Base-by-base conservation (phyloP, 257 asterid genomes). In the Ilex aquifolium region DNA sequence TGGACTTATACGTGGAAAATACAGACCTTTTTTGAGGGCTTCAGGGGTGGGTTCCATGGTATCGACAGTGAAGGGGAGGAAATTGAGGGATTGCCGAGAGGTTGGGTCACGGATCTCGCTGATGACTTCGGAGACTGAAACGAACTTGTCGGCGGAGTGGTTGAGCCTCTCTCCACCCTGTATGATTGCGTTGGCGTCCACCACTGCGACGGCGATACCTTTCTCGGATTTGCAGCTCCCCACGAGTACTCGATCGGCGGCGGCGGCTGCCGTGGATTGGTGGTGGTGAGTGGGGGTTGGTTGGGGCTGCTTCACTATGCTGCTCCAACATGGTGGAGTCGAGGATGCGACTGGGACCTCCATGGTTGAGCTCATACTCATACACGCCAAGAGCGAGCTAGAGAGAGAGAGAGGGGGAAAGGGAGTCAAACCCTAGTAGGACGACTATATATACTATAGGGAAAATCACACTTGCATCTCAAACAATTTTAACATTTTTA, bases 181-280 rank as follows among this genome's bases (percentile, higher is more conserved):
- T 32, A 93, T 93, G 65, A 93, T 76, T 58, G 96, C 96, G 76
- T 90, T 93, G 59, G 97, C 97, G 55, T 93, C 99, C 32, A 93
- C 95, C 31, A 93, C 92, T 11, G 97, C 97, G 59, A 93, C 92
- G 0, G 89, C 81, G 48, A 93, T 84, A 21, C 98, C 98, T 70
- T 82, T 85, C 1, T 87, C 71, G 16, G 98, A 89, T 59, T 78
- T 79, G 82, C 98, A 92, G 71, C 82, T 87, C 39, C 86, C 89
- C 12, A 89, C 98, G 61, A 77, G 36, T 42, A 52, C 71, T 27
- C 84, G 78, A n/a, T 12, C 42, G 29, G 69, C 21, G 48, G 36
- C 27, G 48, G 57, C 7, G 17, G 57, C 3, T 14, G 50, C 8
- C 32, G 62, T 11, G 11, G 31, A 1, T 21, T 56, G 65, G 5